Conservation (phyloP, 306 rosid species). For the Prunus armeniaca region DNA sequence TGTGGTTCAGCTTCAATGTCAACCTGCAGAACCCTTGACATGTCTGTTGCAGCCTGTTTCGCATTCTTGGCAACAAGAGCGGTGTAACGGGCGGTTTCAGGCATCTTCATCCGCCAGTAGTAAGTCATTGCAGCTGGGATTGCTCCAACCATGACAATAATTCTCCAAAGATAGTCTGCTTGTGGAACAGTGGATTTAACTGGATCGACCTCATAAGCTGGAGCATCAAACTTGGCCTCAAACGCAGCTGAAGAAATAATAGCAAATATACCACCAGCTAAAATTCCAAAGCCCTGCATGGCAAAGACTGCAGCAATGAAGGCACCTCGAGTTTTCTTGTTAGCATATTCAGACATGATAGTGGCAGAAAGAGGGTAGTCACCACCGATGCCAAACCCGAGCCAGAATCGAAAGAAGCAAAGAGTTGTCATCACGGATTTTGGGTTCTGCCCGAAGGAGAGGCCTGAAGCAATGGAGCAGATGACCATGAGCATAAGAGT, state of each 20-base stretch:
- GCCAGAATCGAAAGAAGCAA: conserved; percentile 79
- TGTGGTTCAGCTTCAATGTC: conserved; percentile 43
- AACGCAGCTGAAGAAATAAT: conserved; percentile 39
- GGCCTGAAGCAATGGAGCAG: conserved; percentile 65
- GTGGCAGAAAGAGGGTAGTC: conserved; percentile 83
- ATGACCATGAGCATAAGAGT: conserved; percentile 68
- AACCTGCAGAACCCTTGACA: conserved; percentile 65
- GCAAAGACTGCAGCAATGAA: conserved; percentile 82
- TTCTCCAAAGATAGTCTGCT: conserved; percentile 68
- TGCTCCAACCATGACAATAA: conserved; percentile 69
- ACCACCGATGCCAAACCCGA: conserved; percentile 79
- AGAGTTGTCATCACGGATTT: conserved; percentile 63
- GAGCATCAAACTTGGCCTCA: conserved; percentile 38
- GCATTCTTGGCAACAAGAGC: conserved; percentile 66
- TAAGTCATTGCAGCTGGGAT: conserved; percentile 64
- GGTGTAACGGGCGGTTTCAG: conserved; percentile 76
- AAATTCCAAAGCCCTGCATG: conserved; percentile 82
- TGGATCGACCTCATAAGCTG: conserved; percentile 40
- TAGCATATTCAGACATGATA: conserved; percentile 78
- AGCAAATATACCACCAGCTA: conserved; percentile 64
- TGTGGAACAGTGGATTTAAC: conserved; percentile 52
- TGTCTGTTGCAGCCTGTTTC: conserved; percentile 55
- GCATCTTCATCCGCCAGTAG: conserved; percentile 70
- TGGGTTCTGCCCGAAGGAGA: conserved; percentile 54
- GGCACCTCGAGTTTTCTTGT: conserved; percentile 75